phyloP scores from a whole-genome alignment of 306 rosid species.

The Inga leiocalycina region DNA sequence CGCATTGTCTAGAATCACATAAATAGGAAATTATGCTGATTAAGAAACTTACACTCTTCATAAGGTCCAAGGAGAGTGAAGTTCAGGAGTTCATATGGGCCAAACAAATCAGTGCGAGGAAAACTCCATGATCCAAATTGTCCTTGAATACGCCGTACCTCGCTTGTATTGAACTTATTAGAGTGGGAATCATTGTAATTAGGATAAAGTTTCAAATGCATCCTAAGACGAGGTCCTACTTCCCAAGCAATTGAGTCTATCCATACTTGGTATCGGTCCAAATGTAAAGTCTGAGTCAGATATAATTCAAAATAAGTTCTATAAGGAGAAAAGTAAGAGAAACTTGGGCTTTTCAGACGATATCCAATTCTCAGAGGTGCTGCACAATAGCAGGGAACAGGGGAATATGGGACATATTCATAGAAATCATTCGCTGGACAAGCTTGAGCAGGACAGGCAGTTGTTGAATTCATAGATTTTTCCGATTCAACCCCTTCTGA shows the following conservation, averaged over 20 bases:
- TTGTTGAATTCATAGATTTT: conserved; percentile 33
- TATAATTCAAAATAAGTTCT: conserved; percentile 38
- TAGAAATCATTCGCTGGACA: conserved; percentile 67
- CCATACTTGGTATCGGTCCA: conserved; percentile 56
- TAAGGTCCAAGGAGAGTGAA: conserved; percentile 63
- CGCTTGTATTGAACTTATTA: conserved; percentile 49
- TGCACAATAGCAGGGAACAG: conserved; percentile 70
- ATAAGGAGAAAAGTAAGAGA: conserved; percentile 75
- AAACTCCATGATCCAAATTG: conserved; percentile 55
- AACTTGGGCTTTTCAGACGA: conserved; percentile 93
- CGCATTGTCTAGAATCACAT: neutral
- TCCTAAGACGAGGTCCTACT: conserved; percentile 75
- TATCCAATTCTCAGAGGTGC: conserved; percentile 76
- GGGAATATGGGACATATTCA: conserved; percentile 62
- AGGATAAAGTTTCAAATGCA: conserved; percentile 81
- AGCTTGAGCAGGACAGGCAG: conserved; percentile 40
- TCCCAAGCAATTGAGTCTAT: conserved; percentile 68
- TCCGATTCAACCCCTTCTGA: conserved; percentile 30
- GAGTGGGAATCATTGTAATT: conserved; percentile 12
- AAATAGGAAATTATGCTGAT: conserved; percentile 42
- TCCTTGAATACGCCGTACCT: conserved; percentile 49
- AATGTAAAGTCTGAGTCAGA: conserved; percentile 46
- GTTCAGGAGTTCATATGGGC: conserved; percentile 89
- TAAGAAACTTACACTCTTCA: conserved; percentile 51
- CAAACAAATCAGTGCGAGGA: conserved; percentile 57